Base-by-base conservation (phyloP, 345 rosid species). In the Erucastrum elatum region DNA sequence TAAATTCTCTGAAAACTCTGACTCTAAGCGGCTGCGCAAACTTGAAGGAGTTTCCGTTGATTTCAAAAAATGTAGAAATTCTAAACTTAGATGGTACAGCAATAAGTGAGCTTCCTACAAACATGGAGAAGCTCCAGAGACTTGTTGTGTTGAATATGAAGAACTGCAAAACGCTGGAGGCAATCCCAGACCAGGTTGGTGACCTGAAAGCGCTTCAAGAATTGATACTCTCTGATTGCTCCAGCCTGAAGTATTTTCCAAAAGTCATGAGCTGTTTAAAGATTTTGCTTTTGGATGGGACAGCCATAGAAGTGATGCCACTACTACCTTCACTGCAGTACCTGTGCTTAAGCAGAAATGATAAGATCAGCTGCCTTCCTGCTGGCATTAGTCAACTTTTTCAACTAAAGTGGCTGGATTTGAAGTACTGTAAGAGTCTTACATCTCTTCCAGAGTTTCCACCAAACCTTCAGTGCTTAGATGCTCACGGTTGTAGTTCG, bases 1-100 rank as follows among this genome's bases (percentile, higher is more conserved):
- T 65, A 0, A 9, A 2, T 1, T 84, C 34, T 58, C 29, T 73
- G 51, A 77, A 31, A 71, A 53, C 59, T 31, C 75, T 70, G 9
- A 68, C 30, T 9, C 81, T 62, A 12, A 83, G 30, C 10, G 26
- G 17, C 7, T 86, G 87, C 77, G 30, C 26, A 35, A 72, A 2
- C 0, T 25, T 84, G 6, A 41, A 6, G 37, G 59, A 68, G 1
- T 80, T 81, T 59, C 83, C 75, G 0, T 37, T 66, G 66, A 25
- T 84, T 13, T 44, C 77, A 4, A 26, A 74, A 0, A 72, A 79
- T 67, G 3, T 84, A 10, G 12, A 64, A n/a, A 5, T 7, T 10
- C 31, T 82, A 12, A 1, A 33, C 6, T 8, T 82, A 4, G 77
- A 44, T 59, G 84, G 72, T 0, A 75, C 81, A 2, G 63, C 72